phyloP scores from a whole-genome alignment of 2,329 filamentous ascomycete genomes.

The Paraconiothyrium sp. region DNA sequence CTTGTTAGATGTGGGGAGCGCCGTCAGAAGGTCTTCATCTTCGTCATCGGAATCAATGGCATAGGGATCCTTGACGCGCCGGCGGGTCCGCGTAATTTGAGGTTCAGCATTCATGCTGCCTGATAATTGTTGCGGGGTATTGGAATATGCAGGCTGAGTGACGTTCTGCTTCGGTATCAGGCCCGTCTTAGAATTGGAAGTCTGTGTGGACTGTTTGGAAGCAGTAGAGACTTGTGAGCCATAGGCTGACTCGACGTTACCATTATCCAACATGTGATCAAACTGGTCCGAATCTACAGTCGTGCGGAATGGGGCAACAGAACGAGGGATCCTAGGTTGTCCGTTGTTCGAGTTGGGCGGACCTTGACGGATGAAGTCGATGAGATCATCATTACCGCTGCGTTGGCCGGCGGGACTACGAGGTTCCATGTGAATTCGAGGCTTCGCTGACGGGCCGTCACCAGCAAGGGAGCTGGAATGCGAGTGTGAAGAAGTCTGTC shows the following conservation, averaged over 20 bases:
- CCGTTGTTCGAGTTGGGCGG: slow-evolving; percentile 69
- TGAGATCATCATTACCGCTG: slow-evolving; percentile 80
- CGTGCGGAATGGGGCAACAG: slow-evolving; percentile 83
- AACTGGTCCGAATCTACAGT: slow-evolving; percentile 89
- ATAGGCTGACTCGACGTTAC: slow-evolving; percentile 46
- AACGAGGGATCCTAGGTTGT: slow-evolving; percentile 78
- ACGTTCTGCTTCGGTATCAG: slow-evolving; percentile 59
- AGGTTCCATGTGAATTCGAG: slow-evolving; percentile 56
- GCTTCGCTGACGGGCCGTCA: slow-evolving; percentile 37
- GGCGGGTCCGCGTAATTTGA: slow-evolving; percentile 76
- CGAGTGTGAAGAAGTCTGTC: slow-evolving; percentile 23
- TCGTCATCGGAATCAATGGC: slow-evolving; percentile 75
- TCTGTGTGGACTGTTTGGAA: slow-evolving; percentile 61
- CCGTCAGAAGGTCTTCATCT: slow-evolving; percentile 61
- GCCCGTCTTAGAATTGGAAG: slow-evolving; percentile 78
- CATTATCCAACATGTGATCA: slow-evolving; percentile 48
- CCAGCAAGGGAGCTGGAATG: slow-evolving; percentile 24
- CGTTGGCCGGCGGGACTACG: slow-evolving; percentile 74
- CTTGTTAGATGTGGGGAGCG: slow-evolving; percentile 52
- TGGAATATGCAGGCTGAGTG: slow-evolving; percentile 49
- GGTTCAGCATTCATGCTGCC: slow-evolving; percentile 51
- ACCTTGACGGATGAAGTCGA: slow-evolving; percentile 93
- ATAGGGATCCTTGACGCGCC: slow-evolving; percentile 86
- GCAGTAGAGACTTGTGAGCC: slow-evolving; percentile 47
- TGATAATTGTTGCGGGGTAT: slow-evolving; percentile 44